Conservation (phyloP, 306 rosid genomes). For the Glycine soja region DNA sequence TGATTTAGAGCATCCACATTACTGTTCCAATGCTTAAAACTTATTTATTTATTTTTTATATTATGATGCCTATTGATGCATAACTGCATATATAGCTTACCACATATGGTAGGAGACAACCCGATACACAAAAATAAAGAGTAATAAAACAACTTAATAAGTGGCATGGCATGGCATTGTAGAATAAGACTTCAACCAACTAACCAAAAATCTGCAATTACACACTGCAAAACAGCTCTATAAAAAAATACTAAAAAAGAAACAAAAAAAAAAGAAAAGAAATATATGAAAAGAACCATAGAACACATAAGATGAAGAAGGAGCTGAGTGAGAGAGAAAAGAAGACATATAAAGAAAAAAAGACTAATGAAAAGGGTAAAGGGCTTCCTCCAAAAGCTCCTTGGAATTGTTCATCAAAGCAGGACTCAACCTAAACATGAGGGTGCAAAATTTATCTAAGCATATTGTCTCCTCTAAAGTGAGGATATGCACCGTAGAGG, state of each 20-base stretch:
- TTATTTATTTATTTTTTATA: background rate
- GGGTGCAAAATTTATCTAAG: slow-evolving; percentile 82
- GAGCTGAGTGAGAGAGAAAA: background rate
- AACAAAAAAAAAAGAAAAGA: background rate
- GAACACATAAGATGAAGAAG: background rate
- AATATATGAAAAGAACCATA: slow-evolving; percentile 6
- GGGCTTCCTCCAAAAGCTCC: slow-evolving; percentile 64
- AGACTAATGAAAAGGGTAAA: slow-evolving; percentile 35
- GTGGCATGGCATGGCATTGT: slow-evolving; percentile 25
- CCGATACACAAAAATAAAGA: background rate
- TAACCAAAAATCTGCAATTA: slow-evolving; percentile 35
- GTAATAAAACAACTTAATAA: background rate
- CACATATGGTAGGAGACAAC: background rate
- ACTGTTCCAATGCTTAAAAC: background rate
- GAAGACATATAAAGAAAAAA: background rate
- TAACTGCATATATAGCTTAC: too few species aligned
- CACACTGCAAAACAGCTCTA: slow-evolving; percentile 18
- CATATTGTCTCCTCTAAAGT: too few species aligned
- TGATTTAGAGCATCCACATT: slow-evolving; percentile 8
- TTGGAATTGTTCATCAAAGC: slow-evolving; percentile 68
- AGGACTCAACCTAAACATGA: slow-evolving; percentile 90
- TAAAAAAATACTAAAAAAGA: too few species aligned
- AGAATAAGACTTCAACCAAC: slow-evolving; percentile 40
- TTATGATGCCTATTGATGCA: background rate
- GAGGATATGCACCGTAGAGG: too few species aligned